phyloP scores from a whole-genome alignment of 2,329 filamentous ascomycete species.

The Tolypocladium tundrense region DNA sequence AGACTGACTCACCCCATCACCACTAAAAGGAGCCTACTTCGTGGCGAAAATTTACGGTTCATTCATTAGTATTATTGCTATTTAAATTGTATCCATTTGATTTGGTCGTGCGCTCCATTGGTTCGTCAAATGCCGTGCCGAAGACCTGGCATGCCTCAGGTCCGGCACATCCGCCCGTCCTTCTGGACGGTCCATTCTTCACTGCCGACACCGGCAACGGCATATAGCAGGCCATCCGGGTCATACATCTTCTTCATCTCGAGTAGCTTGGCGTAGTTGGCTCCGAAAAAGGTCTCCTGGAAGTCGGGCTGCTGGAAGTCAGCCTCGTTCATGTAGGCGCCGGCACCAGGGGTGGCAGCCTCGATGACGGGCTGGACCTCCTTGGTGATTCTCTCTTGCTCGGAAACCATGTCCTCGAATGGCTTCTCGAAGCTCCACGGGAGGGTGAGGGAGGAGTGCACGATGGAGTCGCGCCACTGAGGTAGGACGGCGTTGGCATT shows the following conservation, averaged over 20 bases:
- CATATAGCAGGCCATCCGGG: slow-evolving; percentile 34
- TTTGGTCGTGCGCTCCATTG: too few relatives aligned
- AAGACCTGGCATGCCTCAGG: too few relatives aligned
- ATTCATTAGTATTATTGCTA: too few relatives aligned
- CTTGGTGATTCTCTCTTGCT: slow-evolving; percentile 19
- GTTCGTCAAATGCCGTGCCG: too few relatives aligned
- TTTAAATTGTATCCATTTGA: too few relatives aligned
- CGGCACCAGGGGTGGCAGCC: slow-evolving; percentile 24
- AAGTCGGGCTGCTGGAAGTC: slow-evolving; percentile 37
- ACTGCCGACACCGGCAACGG: slow-evolving; percentile 37
- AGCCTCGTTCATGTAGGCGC: slow-evolving; percentile 41
- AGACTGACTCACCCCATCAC: too few relatives aligned
- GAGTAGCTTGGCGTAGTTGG: slow-evolving; percentile 29
- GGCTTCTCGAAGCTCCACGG: slow-evolving; percentile 16
- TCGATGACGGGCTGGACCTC: slow-evolving; percentile 15
- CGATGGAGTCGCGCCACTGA: slow-evolving; percentile 26
- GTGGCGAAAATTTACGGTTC: too few relatives aligned
- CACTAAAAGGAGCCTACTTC: too few relatives aligned
- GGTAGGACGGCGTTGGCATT: slow-evolving; percentile 27
- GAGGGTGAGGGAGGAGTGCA: slow-evolving; percentile 17
- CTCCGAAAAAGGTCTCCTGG: slow-evolving; percentile 37
- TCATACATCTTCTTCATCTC: slow-evolving; percentile 39
- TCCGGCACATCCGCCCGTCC: slow-evolving; percentile 12
- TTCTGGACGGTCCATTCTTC: slow-evolving; percentile 33
- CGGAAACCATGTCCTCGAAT: slow-evolving; percentile 17